These are phyloP conservation scores for Amanita polypyramis DNA, from an alignment of 768 basidiomycete species.

Conservation along the genomic window DNA sequence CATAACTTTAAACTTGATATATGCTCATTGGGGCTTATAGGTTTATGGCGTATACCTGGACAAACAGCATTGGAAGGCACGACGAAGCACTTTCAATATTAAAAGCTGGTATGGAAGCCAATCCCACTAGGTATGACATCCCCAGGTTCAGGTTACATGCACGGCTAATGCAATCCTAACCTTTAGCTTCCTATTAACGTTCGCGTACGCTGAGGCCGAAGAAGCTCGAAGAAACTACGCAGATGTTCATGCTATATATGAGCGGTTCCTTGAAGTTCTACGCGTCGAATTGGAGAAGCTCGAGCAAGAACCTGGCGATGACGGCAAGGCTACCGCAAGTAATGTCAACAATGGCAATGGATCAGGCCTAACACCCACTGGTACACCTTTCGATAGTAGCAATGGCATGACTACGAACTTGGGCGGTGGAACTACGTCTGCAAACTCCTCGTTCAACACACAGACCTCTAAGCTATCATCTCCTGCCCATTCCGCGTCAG, in stretches of 20 bases:
- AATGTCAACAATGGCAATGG: neutral
- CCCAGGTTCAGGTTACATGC: neutral
- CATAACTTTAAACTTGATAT: neutral
- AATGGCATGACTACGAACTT: constrained; percentile 9
- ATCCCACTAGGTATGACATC: constrained; percentile 53
- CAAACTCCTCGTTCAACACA: constrained; percentile 28
- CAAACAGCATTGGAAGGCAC: constrained; percentile 56
- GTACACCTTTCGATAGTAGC: neutral
- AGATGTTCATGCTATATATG: constrained; percentile 64
- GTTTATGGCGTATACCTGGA: constrained; percentile 88
- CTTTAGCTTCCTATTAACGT: constrained; percentile 77
- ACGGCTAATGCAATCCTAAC: neutral
- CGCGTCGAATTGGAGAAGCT: constrained; percentile 51
- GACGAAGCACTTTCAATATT: constrained; percentile 80
- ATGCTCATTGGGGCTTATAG: constrained; percentile 28
- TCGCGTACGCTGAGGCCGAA: constrained; percentile 75
- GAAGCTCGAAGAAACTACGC: constrained; percentile 44
- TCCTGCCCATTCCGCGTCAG: constrained; percentile 33
- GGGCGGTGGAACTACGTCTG: constrained; percentile 24
- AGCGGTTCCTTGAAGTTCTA: constrained; percentile 60
- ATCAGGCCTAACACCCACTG: neutral
- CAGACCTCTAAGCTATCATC: constrained; percentile 40
- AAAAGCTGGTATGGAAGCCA: constrained; percentile 81
- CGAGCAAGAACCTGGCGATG: constrained; percentile 31
- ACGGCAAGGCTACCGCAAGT: constrained; percentile 8